These are phyloP conservation scores for Aphanomyces astaci DNA, from an alignment of 352 stramenopile species.

Conservation along the genomic window DNA sequence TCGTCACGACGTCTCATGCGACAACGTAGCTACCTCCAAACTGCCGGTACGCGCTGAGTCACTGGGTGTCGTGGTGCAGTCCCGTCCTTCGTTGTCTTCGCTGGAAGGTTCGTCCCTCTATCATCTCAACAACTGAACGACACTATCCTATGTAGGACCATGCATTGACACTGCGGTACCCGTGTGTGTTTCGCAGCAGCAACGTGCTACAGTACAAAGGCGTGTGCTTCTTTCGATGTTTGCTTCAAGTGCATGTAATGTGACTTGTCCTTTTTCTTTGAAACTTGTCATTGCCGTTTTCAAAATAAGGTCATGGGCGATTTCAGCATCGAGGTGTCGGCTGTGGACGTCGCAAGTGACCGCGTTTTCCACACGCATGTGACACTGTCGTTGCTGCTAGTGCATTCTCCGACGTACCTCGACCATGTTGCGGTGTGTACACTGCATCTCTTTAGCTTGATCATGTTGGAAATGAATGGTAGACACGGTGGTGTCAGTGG, in stretches of 20 bases:
- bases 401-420: background rate
- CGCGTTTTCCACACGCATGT: background rate
- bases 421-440: background rate
- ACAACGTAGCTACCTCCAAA: constrained; percentile 1
- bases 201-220: constrained; percentile 8
- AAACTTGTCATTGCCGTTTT: background rate
- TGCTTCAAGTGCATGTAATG: constrained; percentile 8
- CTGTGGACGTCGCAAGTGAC: background rate
- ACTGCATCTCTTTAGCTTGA: background rate
- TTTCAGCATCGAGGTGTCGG: background rate
- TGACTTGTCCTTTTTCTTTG: background rate
- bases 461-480: background rate
- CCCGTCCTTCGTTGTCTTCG: background rate
- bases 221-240: constrained; percentile 7
- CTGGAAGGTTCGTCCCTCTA: background rate
- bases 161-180: constrained; percentile 1
- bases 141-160: background rate
- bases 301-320: constrained; percentile 2
- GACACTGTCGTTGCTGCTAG: background rate
- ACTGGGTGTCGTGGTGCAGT: constrained; percentile 11
- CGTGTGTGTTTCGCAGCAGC: background rate
- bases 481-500: background rate
- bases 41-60: background rate
- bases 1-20: no score
- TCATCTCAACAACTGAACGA: background rate